Evolutionary conservation across 1,284 basidiomycete species (phyloP).

Genomic region (Ceratobasidium sp.): DNA sequence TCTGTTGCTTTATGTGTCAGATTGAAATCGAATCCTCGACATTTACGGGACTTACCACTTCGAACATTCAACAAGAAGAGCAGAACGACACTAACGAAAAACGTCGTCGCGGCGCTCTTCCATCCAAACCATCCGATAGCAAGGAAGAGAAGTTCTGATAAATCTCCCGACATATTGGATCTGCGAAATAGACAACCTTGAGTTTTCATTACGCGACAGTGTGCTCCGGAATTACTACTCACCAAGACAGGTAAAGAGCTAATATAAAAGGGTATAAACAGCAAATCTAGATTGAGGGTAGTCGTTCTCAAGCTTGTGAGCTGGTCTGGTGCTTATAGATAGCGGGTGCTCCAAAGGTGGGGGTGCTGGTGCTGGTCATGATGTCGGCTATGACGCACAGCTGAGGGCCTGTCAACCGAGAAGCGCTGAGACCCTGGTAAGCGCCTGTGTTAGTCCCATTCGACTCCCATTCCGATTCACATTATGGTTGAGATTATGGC

Average conservation of each 20-base stretch:
- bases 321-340: no score
- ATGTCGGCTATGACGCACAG: conserved; percentile 23
- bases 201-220: no score
- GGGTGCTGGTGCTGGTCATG: neutral
- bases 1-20: neutral
- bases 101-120: conserved; percentile 33
- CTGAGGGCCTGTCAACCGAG: neutral
- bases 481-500: no score
- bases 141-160: conserved; percentile 37
- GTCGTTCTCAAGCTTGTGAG: neutral
- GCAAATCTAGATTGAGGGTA: neutral
- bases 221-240: neutral
- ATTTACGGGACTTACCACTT: conserved; percentile 7
- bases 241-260: neutral
- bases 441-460: no score
- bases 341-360: neutral
- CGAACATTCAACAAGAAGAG: conserved; percentile 32
- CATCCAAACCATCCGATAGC: conserved; percentile 41
- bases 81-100: conserved; percentile 30
- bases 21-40: neutral
- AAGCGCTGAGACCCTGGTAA: neutral
- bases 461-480: no score
- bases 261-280: neutral
- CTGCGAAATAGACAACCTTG: neutral
- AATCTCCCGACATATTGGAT: conserved; percentile 30